These are phyloP conservation scores for Vaccinium corymbosum DNA, from an alignment of 148 eudicot genomes.

Conservation along the genomic window DNA sequence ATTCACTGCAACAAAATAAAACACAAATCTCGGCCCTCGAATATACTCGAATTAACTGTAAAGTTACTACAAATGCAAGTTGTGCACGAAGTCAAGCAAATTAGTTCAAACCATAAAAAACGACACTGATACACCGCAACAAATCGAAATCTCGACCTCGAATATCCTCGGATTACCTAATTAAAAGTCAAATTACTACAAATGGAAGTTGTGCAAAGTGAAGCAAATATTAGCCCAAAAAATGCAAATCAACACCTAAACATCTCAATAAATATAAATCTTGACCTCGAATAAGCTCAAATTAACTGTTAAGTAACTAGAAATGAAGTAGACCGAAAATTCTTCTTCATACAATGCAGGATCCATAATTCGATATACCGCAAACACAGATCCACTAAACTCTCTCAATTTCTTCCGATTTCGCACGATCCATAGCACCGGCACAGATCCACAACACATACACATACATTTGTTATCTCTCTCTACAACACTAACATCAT, in stretches of 20 bases:
- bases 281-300: background rate
- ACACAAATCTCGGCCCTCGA: background rate
- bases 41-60: background rate
- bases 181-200: constrained; percentile 22
- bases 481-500: background rate
- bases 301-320: background rate
- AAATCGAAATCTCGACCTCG: background rate
- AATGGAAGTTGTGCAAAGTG: constrained; percentile 11
- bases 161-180: background rate
- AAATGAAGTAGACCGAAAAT: background rate
- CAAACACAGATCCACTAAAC: background rate
- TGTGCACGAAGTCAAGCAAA: background rate
- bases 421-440: background rate
- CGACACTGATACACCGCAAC: background rate
- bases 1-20: background rate
- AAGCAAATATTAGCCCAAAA: background rate
- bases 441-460: background rate
- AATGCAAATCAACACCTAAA: background rate
- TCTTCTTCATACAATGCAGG: background rate
- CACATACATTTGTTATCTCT: background rate
- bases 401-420: background rate
- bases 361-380: background rate
- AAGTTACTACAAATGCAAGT: background rate
- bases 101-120: background rate
- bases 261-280: background rate